These are phyloP conservation scores for Carnegiea gigantea DNA, from an alignment of 179 eudicot genomes.

Conservation along the genomic window DNA sequence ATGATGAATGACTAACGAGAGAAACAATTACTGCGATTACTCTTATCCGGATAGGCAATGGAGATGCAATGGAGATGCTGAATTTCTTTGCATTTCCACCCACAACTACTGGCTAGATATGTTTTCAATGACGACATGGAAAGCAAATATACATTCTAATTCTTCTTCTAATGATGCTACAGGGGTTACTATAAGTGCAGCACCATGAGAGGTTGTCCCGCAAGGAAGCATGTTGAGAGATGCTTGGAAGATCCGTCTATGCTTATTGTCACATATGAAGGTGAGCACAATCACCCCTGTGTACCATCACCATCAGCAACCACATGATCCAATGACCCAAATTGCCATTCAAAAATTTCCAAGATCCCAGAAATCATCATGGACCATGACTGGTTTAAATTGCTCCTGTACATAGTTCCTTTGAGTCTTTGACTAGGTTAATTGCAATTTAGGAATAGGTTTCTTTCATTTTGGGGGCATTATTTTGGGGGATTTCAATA, in stretches of 20 bases:
- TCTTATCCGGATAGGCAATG: background rate
- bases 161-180: conserved; percentile 21
- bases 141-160: conserved; percentile 8
- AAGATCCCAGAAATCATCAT: background rate
- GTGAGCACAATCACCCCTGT: conserved; percentile 45
- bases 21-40: background rate
- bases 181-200: conserved; percentile 74
- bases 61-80: background rate
- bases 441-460: conserved; percentile 35
- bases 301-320: conserved; percentile 62
- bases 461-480: conserved; percentile 30
- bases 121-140: background rate
- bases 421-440: conserved; percentile 10
- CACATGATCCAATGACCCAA: conserved; percentile 23
- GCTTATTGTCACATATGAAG: conserved; percentile 53
- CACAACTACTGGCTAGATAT: background rate
- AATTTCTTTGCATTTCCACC: background rate
- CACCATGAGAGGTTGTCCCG: conserved; percentile 53
- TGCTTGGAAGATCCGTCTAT: conserved; percentile 49
- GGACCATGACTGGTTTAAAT: conserved; percentile 18
- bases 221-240: conserved; percentile 56
- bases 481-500: conserved; percentile 19
- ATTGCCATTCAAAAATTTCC: background rate
- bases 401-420: conserved; percentile 35
- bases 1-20: background rate